Evolutionary conservation across 345 rosid species (phyloP).

Genomic region (Erysimum cheiranthoides): DNA sequence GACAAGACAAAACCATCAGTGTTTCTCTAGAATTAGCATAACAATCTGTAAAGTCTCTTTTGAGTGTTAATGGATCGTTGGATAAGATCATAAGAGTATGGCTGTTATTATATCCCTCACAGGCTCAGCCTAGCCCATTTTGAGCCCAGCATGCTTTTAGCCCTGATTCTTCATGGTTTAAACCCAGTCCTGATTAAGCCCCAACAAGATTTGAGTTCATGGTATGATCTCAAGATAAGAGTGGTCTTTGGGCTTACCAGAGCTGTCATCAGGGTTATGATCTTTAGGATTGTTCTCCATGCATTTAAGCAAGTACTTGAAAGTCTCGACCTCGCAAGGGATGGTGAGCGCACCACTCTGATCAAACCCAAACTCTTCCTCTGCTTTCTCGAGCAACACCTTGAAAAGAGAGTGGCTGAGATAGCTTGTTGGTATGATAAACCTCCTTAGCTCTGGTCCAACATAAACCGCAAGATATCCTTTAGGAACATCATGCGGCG

Average conservation of each 20-base stretch:
- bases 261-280: constrained; percentile 47
- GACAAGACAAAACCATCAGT: constrained; percentile 22
- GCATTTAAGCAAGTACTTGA: constrained; percentile 83
- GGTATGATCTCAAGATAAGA: neutral
- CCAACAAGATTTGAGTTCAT: neutral
- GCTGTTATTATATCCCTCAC: neutral
- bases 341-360: constrained; percentile 81
- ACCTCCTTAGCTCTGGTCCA: constrained; percentile 91
- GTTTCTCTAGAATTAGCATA: constrained; percentile 24
- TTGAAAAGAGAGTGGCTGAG: constrained; percentile 90
- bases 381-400: constrained; percentile 81
- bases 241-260: constrained; percentile 36
- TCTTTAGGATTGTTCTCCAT: constrained; percentile 68
- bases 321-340: constrained; percentile 98
- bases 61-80: neutral
- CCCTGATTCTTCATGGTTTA: neutral
- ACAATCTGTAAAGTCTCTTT: neutral
- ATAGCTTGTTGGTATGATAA: constrained; percentile 84
- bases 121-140: neutral
- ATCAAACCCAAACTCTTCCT: constrained; percentile 95
- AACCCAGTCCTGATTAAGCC: neutral
- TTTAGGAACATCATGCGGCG: constrained; percentile 82
- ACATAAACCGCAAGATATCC: constrained; percentile 93
- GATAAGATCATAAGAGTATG: neutral
- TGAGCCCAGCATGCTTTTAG: neutral